A percentile compares a stretch with the other conserved stretches of the same genome.
Evolutionary conservation across 495 filamentous ascomycete genomes (phyloP).

Genomic region (Talaromyces wortmannii): DNA sequence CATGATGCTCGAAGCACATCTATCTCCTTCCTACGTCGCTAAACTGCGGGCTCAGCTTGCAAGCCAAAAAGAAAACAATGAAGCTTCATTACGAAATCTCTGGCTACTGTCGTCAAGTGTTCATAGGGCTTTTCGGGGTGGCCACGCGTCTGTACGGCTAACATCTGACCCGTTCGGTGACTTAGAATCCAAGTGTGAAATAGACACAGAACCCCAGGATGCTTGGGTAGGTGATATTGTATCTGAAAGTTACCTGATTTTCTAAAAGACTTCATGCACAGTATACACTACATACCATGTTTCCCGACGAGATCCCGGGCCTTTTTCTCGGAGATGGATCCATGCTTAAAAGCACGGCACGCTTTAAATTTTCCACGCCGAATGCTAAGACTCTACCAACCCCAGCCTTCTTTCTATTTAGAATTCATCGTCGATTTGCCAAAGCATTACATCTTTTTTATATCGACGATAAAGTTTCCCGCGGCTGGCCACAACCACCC

Average conservation of each 20-base stretch:
- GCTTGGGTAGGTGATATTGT: neutral
- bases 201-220: neutral
- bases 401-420: slow-evolving; percentile 5
- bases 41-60: neutral
- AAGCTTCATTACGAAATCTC: slow-evolving; percentile 5
- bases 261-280: neutral
- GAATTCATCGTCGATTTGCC: slow-evolving; percentile 7
- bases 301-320: neutral
- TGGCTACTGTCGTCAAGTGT: slow-evolving; percentile 7
- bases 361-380: neutral
- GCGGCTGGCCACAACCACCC: slow-evolving; percentile 4
- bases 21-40: slow-evolving; percentile 1
- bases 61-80: neutral
- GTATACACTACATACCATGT: neutral
- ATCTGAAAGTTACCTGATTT: neutral
- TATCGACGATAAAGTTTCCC: slow-evolving; percentile 6
- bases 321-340: slow-evolving; percentile 1
- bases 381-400: slow-evolving; percentile 1
- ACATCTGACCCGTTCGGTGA: neutral
- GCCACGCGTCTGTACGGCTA: slow-evolving; percentile 4
- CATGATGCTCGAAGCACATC: slow-evolving; percentile 1
- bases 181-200: neutral
- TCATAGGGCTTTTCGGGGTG: slow-evolving; percentile 8
- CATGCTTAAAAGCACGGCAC: neutral
- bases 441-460: slow-evolving; percentile 10